Percentiles rank a stretch among this genome's conserved stretches.
phyloP scores from a whole-genome alignment of 495 filamentous ascomycete genomes.

The Tuber borchii region DNA sequence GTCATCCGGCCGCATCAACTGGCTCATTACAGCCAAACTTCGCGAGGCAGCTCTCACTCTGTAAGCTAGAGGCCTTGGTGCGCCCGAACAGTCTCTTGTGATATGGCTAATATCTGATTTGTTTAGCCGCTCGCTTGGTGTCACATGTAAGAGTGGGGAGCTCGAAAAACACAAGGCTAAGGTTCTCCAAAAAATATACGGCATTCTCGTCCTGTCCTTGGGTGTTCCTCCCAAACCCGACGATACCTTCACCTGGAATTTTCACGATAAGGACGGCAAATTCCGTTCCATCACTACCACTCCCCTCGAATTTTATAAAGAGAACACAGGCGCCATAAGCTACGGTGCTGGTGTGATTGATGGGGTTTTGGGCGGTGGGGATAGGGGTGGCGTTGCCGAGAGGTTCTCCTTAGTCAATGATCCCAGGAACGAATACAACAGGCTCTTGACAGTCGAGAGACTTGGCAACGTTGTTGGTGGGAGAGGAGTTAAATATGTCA shows the following conservation, averaged over 20 bases:
- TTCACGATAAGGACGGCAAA: slow-evolving; percentile 59
- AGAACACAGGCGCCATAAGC: slow-evolving; percentile 47
- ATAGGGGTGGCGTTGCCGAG: slow-evolving; percentile 51
- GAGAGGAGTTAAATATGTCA: slow-evolving; percentile 66
- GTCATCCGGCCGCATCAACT: slow-evolving; percentile 60
- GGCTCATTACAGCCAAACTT: slow-evolving; percentile 75
- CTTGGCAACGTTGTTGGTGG: slow-evolving; percentile 74
- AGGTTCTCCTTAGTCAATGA: slow-evolving; percentile 79
- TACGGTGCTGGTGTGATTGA: slow-evolving; percentile 33
- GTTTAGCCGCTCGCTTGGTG: slow-evolving; percentile 22
- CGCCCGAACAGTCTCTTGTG: not conserved
- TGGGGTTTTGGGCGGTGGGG: slow-evolving; percentile 14
- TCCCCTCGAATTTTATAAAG: slow-evolving; percentile 60
- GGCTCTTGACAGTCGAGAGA: slow-evolving; percentile 64
- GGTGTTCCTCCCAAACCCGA: slow-evolving; percentile 65
- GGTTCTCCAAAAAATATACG: slow-evolving; percentile 71
- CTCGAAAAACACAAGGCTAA: slow-evolving; percentile 52
- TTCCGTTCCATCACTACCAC: slow-evolving; percentile 55
- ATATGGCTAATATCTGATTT: slow-evolving; percentile 12
- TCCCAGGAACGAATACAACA: slow-evolving; percentile 64
- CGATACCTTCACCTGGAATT: slow-evolving; percentile 69
- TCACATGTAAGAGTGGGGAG: slow-evolving; percentile 19
- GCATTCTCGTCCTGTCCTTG: slow-evolving; percentile 68
- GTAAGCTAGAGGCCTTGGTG: slow-evolving; percentile 42
- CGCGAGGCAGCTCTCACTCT: slow-evolving; percentile 69